Evolutionary conservation across 768 basidiomycete species (phyloP), one percentile per base, ranked within the genome.

Genomic region (Infundibulicybe gibba): DNA sequence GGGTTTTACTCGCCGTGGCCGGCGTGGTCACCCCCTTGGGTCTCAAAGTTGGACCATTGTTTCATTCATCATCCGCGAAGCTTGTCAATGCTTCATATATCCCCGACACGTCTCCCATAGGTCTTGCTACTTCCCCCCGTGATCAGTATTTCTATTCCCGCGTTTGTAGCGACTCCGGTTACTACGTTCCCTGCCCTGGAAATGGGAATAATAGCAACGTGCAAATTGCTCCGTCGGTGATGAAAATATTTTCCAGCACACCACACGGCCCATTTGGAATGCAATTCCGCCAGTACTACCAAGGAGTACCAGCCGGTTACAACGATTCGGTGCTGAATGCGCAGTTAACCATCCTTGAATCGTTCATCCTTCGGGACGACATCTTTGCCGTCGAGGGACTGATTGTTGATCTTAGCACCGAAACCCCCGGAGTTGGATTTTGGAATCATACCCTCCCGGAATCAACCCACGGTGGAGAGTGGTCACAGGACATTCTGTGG

Each of bases 401-500:
- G 8, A 49, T 60, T 19, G 49, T 58, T 11, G 57, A 60, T 38
- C 41, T 60, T 32, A 44, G 34, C 13, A 5, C 40, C 12, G 53
- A 54, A 1, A 56, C 45, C 16, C 59, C 59, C 5, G 54, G 54
- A 8, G 34, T 56, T 20, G 54, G 54, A 14, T 41, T 56, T 16
- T 53, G 45, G 49, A 56, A 53, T 39, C 52, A 53, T 44, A 53
- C 52, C 1, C 11, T 56, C 2, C 54, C 54, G 1, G 5, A 17
- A 0, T 38, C 45, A 1, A 31, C 40, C 10, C 9, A 41, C 1
- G 59, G 59, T 3, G 54, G 19, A 6, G 40, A 33, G 3, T 60
- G 59, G 59, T 54, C 54, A 8, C 51, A 58, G 21, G 57, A 60
- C 5, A 32, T 60, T 21, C 41, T 60, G 12, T 60, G 59, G 58